Conservation (phyloP, 2,329 filamentous ascomycete genomes). For the Fusarium sp. region DNA sequence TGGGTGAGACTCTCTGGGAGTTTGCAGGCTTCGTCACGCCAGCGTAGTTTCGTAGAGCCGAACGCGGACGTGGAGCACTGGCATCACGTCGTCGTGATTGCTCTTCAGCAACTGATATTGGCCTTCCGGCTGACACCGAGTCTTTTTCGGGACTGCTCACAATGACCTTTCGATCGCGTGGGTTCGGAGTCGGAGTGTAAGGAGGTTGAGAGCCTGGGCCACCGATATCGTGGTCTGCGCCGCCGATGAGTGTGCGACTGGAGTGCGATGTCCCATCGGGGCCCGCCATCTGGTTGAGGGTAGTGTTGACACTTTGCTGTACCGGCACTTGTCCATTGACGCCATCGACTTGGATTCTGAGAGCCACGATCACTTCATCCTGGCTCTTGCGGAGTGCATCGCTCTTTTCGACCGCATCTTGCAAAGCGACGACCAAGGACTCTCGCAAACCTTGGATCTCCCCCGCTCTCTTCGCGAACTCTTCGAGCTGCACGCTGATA, state of each 20-base stretch:
- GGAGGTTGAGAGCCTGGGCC: too few species aligned
- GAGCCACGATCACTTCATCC: too few species aligned
- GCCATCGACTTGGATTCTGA: background rate
- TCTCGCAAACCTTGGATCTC: background rate
- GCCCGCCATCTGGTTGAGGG: background rate
- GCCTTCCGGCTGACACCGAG: constrained; percentile 35
- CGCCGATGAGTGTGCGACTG: too few species aligned
- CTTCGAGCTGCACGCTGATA: constrained; percentile 30
- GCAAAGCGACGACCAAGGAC: too few species aligned
- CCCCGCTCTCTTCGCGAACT: background rate
- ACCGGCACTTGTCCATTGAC: too few species aligned
- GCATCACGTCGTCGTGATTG: constrained; percentile 49
- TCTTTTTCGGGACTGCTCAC: constrained; percentile 48
- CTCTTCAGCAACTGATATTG: constrained; percentile 52
- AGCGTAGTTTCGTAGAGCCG: constrained; percentile 48
- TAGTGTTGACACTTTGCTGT: too few species aligned
- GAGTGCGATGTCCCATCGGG: too few species aligned
- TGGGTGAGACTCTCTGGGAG: too few species aligned
- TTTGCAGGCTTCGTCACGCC: too few species aligned
- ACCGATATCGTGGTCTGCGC: too few species aligned
- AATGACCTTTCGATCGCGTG: constrained; percentile 46
- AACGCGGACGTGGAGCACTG: constrained; percentile 39
- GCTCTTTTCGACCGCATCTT: too few species aligned
- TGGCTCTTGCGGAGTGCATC: too few species aligned
- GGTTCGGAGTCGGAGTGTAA: background rate